Base-by-base conservation (phyloP, 768 basidiomycete species). In the Panellus pusillus region DNA sequence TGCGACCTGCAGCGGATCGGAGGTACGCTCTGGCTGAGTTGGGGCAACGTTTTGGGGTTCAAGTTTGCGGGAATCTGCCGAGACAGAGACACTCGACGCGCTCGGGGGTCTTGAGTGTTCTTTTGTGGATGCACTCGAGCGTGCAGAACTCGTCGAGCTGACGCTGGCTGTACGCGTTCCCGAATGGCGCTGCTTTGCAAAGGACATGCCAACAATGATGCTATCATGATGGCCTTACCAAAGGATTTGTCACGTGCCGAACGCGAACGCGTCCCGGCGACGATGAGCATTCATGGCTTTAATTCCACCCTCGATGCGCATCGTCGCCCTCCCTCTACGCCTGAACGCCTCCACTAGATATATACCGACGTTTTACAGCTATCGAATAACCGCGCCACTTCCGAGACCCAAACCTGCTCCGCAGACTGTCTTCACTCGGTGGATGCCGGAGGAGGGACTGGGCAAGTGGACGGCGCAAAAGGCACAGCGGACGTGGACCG, bases 311-410 rank as follows among this genome's bases (percentile, higher is more conserved):
- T 14, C 71, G 17, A 68, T 79, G 68, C 79, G 78, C 49, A 78
- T 79, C 57, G 66, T 79, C 47, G 73, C 79, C 45, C 71, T 79
- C n/a, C 78, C 78, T 44, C 67, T 79, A 4, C 67, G 66, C 18
- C 53, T 62, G 42, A 62, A 52, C 14, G 19, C 43, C 1, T 44
- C 43, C 6, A 6, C 6, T 15, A 20, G 27, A 45, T 6, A 27
- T 14, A 40, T 69, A 31, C 63, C 75, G 24, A 69, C 74, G 13
- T 81, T 74, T 63, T 80, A 81, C 58, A 73, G 75, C 47, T 73
- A 68, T 47, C 65, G 65, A 55, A 57, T 74, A 42, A 41, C 58
- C 32, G 60, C 65, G 15, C 60, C 54, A 20, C 54, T 51, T 14
- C 50, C 52, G 37, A 58, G 54, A 46, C 48, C 50, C 9, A 40